Conservation (phyloP, 2,329 filamentous ascomycete species). For the Paracamarosporium sp. region DNA sequence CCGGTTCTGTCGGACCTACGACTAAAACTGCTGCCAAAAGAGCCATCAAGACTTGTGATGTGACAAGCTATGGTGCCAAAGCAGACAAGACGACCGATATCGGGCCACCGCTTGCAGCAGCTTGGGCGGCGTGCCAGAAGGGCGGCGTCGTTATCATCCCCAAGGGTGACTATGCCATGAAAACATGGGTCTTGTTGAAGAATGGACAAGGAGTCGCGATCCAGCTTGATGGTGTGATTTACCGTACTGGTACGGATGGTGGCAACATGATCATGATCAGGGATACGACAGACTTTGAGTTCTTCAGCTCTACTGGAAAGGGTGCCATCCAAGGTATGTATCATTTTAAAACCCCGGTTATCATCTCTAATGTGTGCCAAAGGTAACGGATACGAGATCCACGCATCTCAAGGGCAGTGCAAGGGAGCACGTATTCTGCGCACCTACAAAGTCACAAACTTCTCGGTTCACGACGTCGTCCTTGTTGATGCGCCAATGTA, state of each 20-base stretch:
- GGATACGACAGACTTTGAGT: conserved; percentile 59
- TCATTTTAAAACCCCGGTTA: not conserved
- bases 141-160: conserved; percentile 61
- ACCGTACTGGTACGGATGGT: conserved; percentile 56
- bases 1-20: conserved; percentile 41
- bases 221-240: conserved; percentile 61
- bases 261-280: conserved; percentile 63
- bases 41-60: conserved; percentile 58
- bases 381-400: conserved; percentile 58
- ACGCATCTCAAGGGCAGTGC: conserved; percentile 47
- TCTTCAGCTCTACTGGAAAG: conserved; percentile 60
- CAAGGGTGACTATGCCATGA: conserved; percentile 57
- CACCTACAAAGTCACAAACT: conserved; percentile 53
- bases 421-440: conserved; percentile 55
- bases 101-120: conserved; percentile 55
- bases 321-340: conserved; percentile 57
- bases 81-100: conserved; percentile 61
- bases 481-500: conserved; percentile 59
- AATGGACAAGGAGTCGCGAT: conserved; percentile 58
- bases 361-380: not conserved
- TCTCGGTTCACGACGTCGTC: conserved; percentile 58
- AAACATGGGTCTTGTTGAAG: conserved; percentile 57
- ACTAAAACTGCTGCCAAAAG: conserved; percentile 25
- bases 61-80: conserved; percentile 59
- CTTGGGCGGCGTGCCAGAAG: conserved; percentile 58